Evolutionary conservation across 768 basidiomycete genomes (phyloP).

Genomic region (Suillus alpinus): DNA sequence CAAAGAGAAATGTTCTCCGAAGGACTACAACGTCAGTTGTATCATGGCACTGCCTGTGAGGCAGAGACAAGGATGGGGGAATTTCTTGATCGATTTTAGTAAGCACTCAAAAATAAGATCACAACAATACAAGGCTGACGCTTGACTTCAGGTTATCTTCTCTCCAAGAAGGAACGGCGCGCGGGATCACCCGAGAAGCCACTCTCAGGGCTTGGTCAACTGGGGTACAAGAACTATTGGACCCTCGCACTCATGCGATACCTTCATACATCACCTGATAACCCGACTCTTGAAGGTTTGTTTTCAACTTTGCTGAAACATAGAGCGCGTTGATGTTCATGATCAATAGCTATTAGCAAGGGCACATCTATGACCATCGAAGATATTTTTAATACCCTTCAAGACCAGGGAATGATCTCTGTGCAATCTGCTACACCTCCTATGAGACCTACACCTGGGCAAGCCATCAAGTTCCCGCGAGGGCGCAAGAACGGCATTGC

Average conservation of each 20-base stretch:
- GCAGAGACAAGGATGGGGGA: constrained; percentile 96
- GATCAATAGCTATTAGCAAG: constrained; percentile 66
- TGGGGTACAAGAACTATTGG: constrained; percentile 98
- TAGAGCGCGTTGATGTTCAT: constrained; percentile 19
- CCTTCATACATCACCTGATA: constrained; percentile 55
- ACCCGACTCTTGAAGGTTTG: constrained; percentile 75
- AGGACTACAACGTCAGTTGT: constrained; percentile 97
- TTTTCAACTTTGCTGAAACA: constrained; percentile 10
- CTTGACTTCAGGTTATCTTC: constrained; percentile 71
- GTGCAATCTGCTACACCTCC: constrained; percentile 45
- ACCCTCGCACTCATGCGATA: constrained; percentile 83
- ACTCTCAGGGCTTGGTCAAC: constrained; percentile 84
- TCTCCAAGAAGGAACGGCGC: constrained; percentile 92
- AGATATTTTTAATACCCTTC: constrained; percentile 77
- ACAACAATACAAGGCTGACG: not conserved
- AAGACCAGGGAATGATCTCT: constrained; percentile 72
- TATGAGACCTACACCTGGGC: constrained; percentile 69
- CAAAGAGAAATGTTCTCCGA: constrained; percentile 96
- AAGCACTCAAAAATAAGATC: constrained; percentile 9
- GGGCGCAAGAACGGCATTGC: constrained; percentile 65
- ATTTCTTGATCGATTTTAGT: constrained; percentile 98
- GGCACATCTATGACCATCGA: constrained; percentile 90
- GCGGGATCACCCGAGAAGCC: constrained; percentile 95
- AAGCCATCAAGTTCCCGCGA: constrained; percentile 71
- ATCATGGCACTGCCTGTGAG: constrained; percentile 98